phyloP scores from a whole-genome alignment of 208 protist species.

The Acanthamoeba rhysodes region DNA sequence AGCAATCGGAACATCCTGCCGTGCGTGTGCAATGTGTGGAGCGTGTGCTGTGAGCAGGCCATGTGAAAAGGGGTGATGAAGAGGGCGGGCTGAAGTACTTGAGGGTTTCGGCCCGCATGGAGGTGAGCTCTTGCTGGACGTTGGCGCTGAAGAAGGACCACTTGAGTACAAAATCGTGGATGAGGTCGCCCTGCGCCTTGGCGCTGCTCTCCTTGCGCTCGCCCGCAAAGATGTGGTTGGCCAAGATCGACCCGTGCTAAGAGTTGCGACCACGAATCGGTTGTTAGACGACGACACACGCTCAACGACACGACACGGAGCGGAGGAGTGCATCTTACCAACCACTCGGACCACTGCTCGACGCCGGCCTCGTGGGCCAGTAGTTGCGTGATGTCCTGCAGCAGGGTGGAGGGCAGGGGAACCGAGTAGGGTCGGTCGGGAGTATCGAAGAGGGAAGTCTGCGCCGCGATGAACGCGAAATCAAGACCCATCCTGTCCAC shows the following conservation, averaged over 20 bases:
- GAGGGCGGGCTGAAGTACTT: neutral
- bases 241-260: neutral
- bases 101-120: slow-evolving; percentile 25
- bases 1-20: slow-evolving; percentile 26
- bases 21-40: too few relatives aligned
- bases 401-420: neutral
- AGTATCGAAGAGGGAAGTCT: neutral
- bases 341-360: slow-evolving; percentile 19
- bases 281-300: neutral
- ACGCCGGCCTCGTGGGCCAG: slow-evolving; percentile 9
- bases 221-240: slow-evolving; percentile 33
- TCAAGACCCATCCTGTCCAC: neutral
- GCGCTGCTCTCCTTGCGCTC: slow-evolving; percentile 31
- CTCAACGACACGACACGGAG: neutral
- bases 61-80: neutral
- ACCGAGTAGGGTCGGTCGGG: slow-evolving; percentile 7
- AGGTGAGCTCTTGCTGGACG: slow-evolving; percentile 27
- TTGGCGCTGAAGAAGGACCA: slow-evolving; percentile 39
- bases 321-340: neutral
- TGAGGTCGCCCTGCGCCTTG: slow-evolving; percentile 35
- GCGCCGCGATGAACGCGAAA: slow-evolving; percentile 27
- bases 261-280: neutral
- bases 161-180: slow-evolving; percentile 22
- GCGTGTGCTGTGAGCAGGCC: too few relatives aligned
- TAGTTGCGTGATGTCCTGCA: slow-evolving; percentile 27